A percentile compares a stretch with the other conserved stretches of the same genome.
These are phyloP conservation scores for Prasinococcaceae sp. DNA, from an alignment of 139 green algal genomes.

Conservation along the genomic window DNA sequence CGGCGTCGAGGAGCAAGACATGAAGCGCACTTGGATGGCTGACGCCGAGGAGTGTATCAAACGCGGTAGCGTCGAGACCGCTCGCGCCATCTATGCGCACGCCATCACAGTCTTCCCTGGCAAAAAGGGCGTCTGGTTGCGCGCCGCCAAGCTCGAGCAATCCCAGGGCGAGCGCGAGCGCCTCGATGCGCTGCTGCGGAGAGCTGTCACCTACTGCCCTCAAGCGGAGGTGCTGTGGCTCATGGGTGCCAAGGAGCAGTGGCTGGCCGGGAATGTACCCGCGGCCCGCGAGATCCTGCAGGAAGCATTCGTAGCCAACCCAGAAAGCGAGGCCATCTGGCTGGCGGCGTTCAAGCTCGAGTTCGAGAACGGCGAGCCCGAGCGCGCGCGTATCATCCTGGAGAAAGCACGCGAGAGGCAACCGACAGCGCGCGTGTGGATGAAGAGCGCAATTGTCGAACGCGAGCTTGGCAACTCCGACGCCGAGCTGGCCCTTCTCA, in stretches of 20 bases:
- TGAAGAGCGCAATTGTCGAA: slow-evolving; percentile 91
- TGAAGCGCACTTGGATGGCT: slow-evolving; percentile 71
- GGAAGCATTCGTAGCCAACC: slow-evolving; percentile 71
- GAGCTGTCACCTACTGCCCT: slow-evolving; percentile 74
- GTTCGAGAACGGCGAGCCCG: slow-evolving; percentile 84
- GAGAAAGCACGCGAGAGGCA: slow-evolving; percentile 54
- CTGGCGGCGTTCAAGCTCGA: slow-evolving; percentile 98
- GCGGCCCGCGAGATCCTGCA: slow-evolving; percentile 58
- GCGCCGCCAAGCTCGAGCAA: slow-evolving; percentile 83
- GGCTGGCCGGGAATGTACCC: slow-evolving; percentile 63
- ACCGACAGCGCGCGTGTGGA: slow-evolving; percentile 75
- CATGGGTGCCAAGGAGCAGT: slow-evolving; percentile 93
- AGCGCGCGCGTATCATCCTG: slow-evolving; percentile 48
- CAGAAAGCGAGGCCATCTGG: slow-evolving; percentile 85
- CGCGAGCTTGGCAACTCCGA: slow-evolving; percentile 50
- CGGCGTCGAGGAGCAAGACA: slow-evolving; percentile 80
- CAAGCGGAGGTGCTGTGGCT: slow-evolving; percentile 91
- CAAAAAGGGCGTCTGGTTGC: slow-evolving; percentile 71
- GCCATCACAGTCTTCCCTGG: slow-evolving; percentile 51
- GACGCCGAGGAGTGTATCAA: slow-evolving; percentile 67
- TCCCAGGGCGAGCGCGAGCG: slow-evolving; percentile 44
- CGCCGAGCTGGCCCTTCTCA: slow-evolving; percentile 46
- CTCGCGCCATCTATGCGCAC: slow-evolving; percentile 68
- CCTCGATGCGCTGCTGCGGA: slow-evolving; percentile 65
- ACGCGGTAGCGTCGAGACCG: slow-evolving; percentile 61